These are phyloP conservation scores for Jaapia argillacea DNA, from an alignment of 768 basidiomycete species.

Conservation along the genomic window DNA sequence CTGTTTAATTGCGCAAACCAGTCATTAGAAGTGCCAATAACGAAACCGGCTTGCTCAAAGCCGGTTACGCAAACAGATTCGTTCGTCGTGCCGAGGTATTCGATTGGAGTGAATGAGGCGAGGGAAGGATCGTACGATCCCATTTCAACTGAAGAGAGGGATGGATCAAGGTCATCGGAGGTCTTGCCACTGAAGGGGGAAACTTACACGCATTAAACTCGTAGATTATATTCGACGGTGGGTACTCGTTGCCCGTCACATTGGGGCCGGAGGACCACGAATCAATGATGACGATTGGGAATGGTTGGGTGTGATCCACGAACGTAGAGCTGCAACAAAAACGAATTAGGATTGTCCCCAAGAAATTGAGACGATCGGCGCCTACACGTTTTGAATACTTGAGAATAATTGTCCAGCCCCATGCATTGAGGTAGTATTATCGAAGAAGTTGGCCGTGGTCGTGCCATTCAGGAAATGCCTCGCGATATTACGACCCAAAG, in stretches of 20 bases:
- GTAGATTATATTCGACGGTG: constrained; percentile 19
- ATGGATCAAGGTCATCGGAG: constrained; percentile 3
- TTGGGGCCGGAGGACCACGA: background rate
- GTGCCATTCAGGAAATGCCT: constrained; percentile 15
- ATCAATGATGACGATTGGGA: constrained; percentile 28
- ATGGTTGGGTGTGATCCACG: constrained; percentile 22
- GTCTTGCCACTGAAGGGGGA: background rate
- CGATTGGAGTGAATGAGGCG: constrained; percentile 26
- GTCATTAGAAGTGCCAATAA: constrained; percentile 39
- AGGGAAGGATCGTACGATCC: constrained; percentile 23
- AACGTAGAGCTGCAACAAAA: constrained; percentile 19
- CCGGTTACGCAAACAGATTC: constrained; percentile 10
- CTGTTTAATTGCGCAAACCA: constrained; percentile 55
- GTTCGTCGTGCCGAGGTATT: constrained; percentile 14
- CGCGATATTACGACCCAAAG: constrained; percentile 1
- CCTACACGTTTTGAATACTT: constrained; percentile 1
- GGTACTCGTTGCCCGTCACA: constrained; percentile 15
- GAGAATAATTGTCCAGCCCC: constrained; percentile 22
- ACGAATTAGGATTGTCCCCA: no score
- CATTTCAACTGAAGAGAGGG: constrained; percentile 20
- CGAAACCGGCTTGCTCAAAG: constrained; percentile 11
- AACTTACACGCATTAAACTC: constrained; percentile 24
- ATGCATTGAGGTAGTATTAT: constrained; percentile 6
- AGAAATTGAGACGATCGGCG: background rate
- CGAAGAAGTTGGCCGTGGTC: background rate